Conservation (phyloP, 225 moss, liverwort and hornwort species). For the Rhytidiadelphus loreus region DNA sequence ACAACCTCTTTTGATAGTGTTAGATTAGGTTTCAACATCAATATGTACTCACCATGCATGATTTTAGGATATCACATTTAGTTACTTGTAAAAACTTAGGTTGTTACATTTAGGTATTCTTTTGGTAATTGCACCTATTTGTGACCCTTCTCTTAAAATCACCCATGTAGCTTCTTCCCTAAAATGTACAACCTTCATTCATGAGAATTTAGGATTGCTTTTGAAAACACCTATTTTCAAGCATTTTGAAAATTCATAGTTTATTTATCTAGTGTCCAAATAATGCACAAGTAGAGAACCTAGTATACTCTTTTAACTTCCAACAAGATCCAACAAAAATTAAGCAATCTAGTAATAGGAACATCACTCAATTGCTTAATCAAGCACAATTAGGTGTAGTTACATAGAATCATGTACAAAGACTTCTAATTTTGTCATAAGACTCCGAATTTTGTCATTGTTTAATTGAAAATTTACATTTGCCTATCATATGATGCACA, state of each 20-base stretch:
- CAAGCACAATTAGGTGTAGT: not conserved
- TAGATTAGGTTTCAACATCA: not conserved
- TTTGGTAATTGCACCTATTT: not conserved
- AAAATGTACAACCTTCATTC: not conserved
- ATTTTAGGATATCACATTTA: too few relatives aligned
- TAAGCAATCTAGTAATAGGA: not conserved
- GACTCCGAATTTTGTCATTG: not conserved
- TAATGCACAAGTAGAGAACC: not conserved
- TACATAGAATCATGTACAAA: not conserved
- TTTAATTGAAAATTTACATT: not conserved
- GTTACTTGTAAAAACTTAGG: not conserved
- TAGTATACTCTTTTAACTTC: not conserved
- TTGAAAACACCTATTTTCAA: not conserved
- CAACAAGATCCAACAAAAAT: not conserved
- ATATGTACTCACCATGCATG: not conserved
- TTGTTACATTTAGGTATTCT: too few relatives aligned
- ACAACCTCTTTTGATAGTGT: not conserved
- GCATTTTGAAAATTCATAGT: not conserved
- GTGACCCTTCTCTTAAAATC: not conserved
- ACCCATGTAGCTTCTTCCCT: accelerated
- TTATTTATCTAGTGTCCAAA: not conserved
- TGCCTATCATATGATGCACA: not conserved
- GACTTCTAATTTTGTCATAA: not conserved
- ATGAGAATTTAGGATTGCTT: not conserved
- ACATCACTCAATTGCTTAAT: not conserved